Conservation (phyloP, 1,284 basidiomycete genomes). For the Sporisorium iseilematis-ciliati region DNA sequence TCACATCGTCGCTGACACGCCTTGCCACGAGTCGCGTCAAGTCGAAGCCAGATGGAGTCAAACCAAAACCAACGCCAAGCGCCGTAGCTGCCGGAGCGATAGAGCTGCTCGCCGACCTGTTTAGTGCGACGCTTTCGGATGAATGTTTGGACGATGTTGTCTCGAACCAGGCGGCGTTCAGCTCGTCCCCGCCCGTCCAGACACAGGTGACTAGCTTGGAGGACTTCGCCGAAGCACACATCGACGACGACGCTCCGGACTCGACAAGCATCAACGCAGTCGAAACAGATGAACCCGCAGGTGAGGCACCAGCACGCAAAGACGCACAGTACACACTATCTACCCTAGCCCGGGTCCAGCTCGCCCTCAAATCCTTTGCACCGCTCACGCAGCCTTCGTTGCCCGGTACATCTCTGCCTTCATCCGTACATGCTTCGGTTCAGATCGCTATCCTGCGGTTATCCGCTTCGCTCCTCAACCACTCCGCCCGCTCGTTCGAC, state of each 20-base stretch:
- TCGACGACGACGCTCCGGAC: neutral
- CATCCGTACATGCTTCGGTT: conserved; percentile 5
- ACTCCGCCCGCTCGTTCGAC: conserved; percentile 24
- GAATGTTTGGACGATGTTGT: conserved; percentile 1
- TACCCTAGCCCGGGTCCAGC: conserved; percentile 37
- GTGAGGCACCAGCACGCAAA: conserved; percentile 1
- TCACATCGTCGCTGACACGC: conserved; percentile 42
- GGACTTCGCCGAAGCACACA: conserved; percentile 14
- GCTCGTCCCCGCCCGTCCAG: neutral
- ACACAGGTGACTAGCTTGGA: conserved; percentile 16
- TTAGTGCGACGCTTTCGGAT: conserved; percentile 25
- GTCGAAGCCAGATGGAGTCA: conserved; percentile 4
- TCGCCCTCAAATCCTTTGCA: conserved; percentile 37
- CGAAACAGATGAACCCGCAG: neutral
- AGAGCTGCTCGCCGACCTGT: conserved; percentile 21
- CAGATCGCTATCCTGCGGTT: conserved; percentile 24
- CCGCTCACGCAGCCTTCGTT: conserved; percentile 34
- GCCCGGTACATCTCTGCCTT: conserved; percentile 27
- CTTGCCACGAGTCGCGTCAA: conserved; percentile 32
- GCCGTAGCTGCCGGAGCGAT: conserved; percentile 23
- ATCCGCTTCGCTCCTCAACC: conserved; percentile 15
- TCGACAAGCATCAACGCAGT: neutral
- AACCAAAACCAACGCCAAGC: conserved; percentile 20
- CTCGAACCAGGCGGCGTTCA: neutral
- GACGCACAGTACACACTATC: conserved; percentile 36